A percentile compares a stretch with the other conserved stretches of the same genome.
phyloP scores from a whole-genome alignment of 73 alveolate genomes.

The Breviolum minutum region DNA sequence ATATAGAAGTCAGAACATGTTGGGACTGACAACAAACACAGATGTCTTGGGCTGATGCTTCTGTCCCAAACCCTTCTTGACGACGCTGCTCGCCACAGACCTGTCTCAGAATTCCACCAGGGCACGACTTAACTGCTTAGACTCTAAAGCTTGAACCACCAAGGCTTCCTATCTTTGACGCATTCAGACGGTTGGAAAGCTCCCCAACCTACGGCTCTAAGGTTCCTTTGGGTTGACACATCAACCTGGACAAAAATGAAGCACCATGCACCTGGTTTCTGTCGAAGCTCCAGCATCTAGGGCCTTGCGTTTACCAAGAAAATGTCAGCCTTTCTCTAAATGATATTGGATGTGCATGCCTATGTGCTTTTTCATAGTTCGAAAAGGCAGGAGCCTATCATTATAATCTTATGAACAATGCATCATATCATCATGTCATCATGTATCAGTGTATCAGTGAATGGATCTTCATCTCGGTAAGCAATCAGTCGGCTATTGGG shows the following conservation, averaged over 20 bases:
- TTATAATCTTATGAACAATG: background rate
- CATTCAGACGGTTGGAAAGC: background rate
- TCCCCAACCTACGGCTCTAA: no score
- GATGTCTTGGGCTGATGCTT: conserved; percentile 1
- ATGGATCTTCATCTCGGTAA: background rate
- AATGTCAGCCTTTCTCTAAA: background rate
- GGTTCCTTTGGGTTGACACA: no score
- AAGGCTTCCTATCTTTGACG: background rate
- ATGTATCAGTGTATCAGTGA: background rate
- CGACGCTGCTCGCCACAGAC: conserved; percentile 77
- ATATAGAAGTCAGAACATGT: background rate
- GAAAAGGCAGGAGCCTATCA: background rate
- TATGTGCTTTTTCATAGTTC: background rate
- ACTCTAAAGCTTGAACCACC: background rate
- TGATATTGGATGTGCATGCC: background rate
- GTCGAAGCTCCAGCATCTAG: conserved; percentile 78
- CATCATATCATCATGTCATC: background rate
- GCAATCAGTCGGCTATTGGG: no score
- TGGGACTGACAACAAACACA: background rate
- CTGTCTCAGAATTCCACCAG: background rate
- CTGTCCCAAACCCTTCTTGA: conserved; percentile 54
- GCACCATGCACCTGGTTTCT: conserved; percentile 20
- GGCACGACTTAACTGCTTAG: background rate
- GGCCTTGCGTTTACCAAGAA: background rate
- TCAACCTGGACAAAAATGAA: no score